Conservation (phyloP, 495 filamentous ascomycete genomes). For the Aspergillus nanangensis region DNA sequence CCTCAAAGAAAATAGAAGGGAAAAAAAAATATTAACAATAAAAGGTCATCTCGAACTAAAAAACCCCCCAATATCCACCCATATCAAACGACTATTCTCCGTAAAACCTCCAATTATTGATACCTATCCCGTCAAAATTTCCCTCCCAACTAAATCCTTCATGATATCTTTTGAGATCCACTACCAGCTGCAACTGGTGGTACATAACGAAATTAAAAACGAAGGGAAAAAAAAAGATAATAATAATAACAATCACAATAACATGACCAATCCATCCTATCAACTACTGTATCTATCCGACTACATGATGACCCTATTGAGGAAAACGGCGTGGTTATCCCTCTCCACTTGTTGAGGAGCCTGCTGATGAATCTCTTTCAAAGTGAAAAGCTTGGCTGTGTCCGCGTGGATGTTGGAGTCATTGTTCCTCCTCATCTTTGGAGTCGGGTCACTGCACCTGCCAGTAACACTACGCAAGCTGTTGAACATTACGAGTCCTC, state of each 20-base stretch:
- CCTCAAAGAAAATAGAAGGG: no score
- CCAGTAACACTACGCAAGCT: slow-evolving; percentile 17
- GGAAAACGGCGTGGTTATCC: neutral
- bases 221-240: no score
- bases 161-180: neutral
- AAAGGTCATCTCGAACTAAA: no score
- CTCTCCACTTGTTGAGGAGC: slow-evolving; percentile 12
- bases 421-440: neutral
- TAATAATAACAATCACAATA: neutral
- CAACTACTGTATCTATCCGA: no score
- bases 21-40: no score
- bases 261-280: neutral
- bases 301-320: neutral
- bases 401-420: slow-evolving; percentile 9
- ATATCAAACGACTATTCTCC: no score
- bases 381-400: slow-evolving; percentile 16
- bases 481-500: neutral
- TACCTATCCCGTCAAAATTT: no score
- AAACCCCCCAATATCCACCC: no score
- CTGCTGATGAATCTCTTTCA: slow-evolving; percentile 16
- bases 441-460: neutral
- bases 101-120: no score
- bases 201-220: neutral
- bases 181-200: neutral
- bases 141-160: no score